Evolutionary conservation across 2,329 filamentous ascomycete species (phyloP).

Genomic region (Monosporascus sp.): DNA sequence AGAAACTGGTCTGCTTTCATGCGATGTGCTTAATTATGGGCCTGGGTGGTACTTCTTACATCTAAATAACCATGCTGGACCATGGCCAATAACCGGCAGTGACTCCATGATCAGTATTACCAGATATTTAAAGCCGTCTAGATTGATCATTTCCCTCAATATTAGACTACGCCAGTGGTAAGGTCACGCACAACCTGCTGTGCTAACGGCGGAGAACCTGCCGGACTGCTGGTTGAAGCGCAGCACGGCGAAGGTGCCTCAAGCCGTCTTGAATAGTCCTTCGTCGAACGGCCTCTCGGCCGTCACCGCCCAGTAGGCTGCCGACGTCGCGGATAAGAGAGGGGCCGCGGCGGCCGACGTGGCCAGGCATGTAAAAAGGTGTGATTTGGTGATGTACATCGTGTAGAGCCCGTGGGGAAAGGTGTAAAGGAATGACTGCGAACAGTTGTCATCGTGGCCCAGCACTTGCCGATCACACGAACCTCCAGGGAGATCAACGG

Average conservation of each 20-base stretch:
- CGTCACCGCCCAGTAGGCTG: neutral
- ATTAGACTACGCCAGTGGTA: too few species aligned
- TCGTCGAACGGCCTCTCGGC: neutral
- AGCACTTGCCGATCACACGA: neutral
- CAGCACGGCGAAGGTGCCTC: constrained; percentile 58
- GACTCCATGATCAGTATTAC: too few species aligned
- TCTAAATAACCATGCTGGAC: too few species aligned
- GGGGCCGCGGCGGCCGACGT: neutral
- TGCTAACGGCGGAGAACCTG: constrained; percentile 49
- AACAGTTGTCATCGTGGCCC: neutral
- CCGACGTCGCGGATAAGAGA: neutral
- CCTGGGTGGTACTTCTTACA: too few species aligned
- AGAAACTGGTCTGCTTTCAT: too few species aligned
- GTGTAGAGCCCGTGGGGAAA: neutral
- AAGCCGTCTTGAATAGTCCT: neutral
- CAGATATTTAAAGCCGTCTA: too few species aligned
- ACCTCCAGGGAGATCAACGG: neutral
- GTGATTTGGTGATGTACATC: neutral
- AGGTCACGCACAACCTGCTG: too few species aligned
- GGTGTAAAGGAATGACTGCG: neutral
- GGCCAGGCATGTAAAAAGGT: neutral
- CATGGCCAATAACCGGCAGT: too few species aligned
- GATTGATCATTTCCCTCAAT: too few species aligned
- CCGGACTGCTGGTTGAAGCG: constrained; percentile 56
- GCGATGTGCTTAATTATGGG: too few species aligned